Base-by-base conservation (phyloP, 495 filamentous ascomycete species). In the Cercophora sp. region DNA sequence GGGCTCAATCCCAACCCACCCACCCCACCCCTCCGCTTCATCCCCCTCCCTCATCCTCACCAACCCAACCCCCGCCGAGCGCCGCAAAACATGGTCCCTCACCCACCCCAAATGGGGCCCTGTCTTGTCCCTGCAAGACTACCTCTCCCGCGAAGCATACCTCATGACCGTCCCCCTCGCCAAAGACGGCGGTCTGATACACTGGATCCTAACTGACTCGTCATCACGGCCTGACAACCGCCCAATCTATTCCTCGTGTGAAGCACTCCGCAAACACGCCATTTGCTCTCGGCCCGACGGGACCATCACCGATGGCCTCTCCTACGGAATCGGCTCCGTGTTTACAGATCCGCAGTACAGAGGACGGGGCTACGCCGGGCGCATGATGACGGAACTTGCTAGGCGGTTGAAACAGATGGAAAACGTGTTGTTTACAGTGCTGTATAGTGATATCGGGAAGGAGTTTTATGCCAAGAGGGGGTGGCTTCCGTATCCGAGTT, bases 371-470 rank as follows among this genome's bases (percentile, higher is more conserved):
- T 96, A 96, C 67, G 90, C 88, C 0, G 78, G 78, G 47, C 73
- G 89, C 37, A 79, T 79, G 79, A 68, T 76, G 65, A 58, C 24
- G 15, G 68, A 83, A 57, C 46, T 83, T n/a, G 81, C 63, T 0
- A 29, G 13, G 3, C 32, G 23, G 37, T 47, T 78, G 48, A 19
- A 73, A 5, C 63, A 68, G 15, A 60, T 66, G 16, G 22, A 29
- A 8, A 34, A 41, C 24, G 42, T 68, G 11, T 52, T 82, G 16
- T 90, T 88, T 62, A 85, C 85, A 8, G 80, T 92, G 20, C 69
- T 98, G 26, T 98, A 85, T 69, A 96, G 91, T 8, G 93, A 98
- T 67, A 96, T 98, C 60, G 93, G 93, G 3, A 96, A 94, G 74
- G 68, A 68, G n/a, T 96, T 94, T 68, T 98, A 96, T 67, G 79